phyloP scores from a whole-genome alignment of 2,329 filamentous ascomycete species.

The Cladophialophora bantiana region DNA sequence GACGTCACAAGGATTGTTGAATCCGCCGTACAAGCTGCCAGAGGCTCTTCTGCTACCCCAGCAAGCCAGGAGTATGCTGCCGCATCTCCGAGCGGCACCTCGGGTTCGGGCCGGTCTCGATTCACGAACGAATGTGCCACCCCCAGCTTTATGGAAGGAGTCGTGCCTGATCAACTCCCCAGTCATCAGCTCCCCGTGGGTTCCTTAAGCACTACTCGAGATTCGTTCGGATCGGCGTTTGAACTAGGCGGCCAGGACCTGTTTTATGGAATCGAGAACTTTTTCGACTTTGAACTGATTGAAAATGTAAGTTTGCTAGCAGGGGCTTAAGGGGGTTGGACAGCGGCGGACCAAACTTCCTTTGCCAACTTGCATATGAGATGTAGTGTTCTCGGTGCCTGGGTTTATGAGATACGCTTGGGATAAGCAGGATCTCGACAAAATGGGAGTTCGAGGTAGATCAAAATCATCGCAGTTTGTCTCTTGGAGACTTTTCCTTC shows the following conservation, averaged over 20 bases:
- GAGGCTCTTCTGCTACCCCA: constrained; percentile 4
- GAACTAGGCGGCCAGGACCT: constrained; percentile 6
- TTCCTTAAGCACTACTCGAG: neutral
- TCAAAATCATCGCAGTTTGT: no score
- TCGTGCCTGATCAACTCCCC: neutral
- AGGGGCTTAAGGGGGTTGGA: neutral
- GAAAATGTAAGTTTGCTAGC: neutral
- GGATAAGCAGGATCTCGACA: no score
- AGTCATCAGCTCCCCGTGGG: neutral
- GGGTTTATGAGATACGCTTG: no score
- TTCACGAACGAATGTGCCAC: constrained; percentile 1
- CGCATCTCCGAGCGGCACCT: neutral
- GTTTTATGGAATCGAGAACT: constrained; percentile 15
- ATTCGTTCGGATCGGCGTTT: constrained; percentile 3
- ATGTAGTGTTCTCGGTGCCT: neutral
- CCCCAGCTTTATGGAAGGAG: constrained; percentile 16
- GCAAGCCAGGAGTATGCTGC: neutral
- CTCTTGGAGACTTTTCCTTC: neutral
- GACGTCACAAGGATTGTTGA: constrained; percentile 19
- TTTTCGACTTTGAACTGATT: constrained; percentile 17
- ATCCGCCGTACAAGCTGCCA: constrained; percentile 7
- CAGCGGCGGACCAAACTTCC: neutral
- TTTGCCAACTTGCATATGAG: neutral
- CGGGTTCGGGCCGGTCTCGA: neutral
- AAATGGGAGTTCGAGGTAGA: no score